Base-by-base conservation (phyloP, 306 rosid species). In the Leucaena leucocephala region DNA sequence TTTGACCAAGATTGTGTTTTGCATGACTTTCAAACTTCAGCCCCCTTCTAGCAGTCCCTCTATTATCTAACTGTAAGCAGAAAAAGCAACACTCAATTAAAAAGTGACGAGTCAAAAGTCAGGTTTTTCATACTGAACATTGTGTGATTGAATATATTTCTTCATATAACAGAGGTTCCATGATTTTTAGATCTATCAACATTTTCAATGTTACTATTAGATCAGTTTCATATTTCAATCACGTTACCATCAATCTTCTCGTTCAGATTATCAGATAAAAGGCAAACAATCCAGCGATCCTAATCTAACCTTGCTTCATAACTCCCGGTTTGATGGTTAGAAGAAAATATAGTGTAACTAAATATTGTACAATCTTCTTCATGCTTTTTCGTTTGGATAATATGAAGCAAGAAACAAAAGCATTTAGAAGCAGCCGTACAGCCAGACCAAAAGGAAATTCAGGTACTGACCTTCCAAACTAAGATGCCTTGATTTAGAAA, bases 1-100 rank as follows among this genome's bases (percentile, higher is more conserved):
- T 5, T 76, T 80, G 86, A 52, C 99, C 99, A 15, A 85, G 79
- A 61, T 84, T 89, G 87, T 87, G 17, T 76, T 91, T 93, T 19
- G 89, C 54, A 80, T 84, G 64, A 77, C 93, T 88, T 84, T 95
- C 99, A 35, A 95, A 95, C 83, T 89, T 88, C 81, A 95, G 85
- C 44, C 99, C 99, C 10, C 98, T 90, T 69, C 99, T 84, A 5
- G 97, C 89, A 52, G 90, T 89, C 85, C 99, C 99, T 88, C 98
- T 86, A 64, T 95, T 95, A 86, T 95, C 99, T 52, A 95, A 79
- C 99, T 95, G 93, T 72, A 79, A 80, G 66, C 68, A 79, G 72
- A 44, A 76, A 81, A 70, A 16, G 21, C 66, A 81, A 68, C 42
- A 54, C 38, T 72, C 16, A 55, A 17, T 54, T 42, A 43, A 50